Percentiles rank a stretch among this genome's conserved stretches.
Evolutionary conservation across 805 yeast genomes (phyloP).

Genomic region (Zygosaccharomyces lentus): DNA sequence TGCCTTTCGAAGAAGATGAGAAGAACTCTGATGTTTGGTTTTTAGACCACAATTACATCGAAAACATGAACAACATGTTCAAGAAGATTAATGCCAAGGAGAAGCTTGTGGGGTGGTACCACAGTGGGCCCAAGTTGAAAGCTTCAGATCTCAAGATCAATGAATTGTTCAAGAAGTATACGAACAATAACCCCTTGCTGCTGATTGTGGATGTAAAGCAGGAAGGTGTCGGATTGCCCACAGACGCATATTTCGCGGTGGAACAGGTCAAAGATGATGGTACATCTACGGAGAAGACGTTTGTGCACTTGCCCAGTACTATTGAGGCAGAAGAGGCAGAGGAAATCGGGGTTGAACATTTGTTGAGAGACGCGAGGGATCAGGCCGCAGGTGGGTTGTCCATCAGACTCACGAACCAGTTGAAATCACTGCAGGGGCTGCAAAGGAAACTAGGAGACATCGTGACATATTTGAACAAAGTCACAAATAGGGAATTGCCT

Average conservation of each 20-base stretch:
- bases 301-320: constrained; percentile 85
- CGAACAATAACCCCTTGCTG: constrained; percentile 60
- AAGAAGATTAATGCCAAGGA: constrained; percentile 97
- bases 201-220: constrained; percentile 91
- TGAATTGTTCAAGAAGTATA: constrained; percentile 80
- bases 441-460: constrained; percentile 76
- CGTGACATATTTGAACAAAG: constrained; percentile 70
- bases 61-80: constrained; percentile 96
- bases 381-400: constrained; percentile 94
- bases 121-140: constrained; percentile 89
- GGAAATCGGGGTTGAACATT: constrained; percentile 97
- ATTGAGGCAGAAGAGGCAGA: constrained; percentile 99
- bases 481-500: constrained; percentile 67
- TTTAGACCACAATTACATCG: constrained; percentile 92
- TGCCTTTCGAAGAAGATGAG: constrained; percentile 97
- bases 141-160: constrained; percentile 88
- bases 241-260: constrained; percentile 88
- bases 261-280: constrained; percentile 98
- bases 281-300: constrained; percentile 84
- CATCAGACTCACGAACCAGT: constrained; percentile 79
- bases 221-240: constrained; percentile 79
- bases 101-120: constrained; percentile 97
- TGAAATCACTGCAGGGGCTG: constrained; percentile 81
- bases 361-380: constrained; percentile 89
- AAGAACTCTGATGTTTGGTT: constrained; percentile 92